A percentile compares a stretch with the other conserved stretches of the same genome.
phyloP scores from a whole-genome alignment of 2,329 filamentous ascomycete genomes.

The Fusarium brachygibbosum region DNA sequence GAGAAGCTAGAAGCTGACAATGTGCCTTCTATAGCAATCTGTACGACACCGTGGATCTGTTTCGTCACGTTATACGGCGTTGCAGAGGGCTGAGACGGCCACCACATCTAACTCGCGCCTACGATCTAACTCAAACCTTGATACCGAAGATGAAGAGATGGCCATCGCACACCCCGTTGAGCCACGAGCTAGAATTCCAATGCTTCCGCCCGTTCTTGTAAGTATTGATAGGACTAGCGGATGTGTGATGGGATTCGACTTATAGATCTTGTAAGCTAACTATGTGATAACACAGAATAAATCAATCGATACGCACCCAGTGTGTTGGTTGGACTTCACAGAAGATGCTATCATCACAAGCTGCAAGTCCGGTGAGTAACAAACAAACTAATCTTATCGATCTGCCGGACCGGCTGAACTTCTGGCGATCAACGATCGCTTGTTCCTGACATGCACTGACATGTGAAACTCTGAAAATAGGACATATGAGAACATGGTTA shows the following conservation, averaged over 20 bases:
- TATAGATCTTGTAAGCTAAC: slow-evolving; percentile 32
- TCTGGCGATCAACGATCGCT: slow-evolving; percentile 13
- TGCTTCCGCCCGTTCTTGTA: slow-evolving; percentile 91
- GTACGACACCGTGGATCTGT: slow-evolving; percentile 64
- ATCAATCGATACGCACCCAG: slow-evolving; percentile 84
- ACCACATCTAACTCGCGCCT: slow-evolving; percentile 70
- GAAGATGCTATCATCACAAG: slow-evolving; percentile 93
- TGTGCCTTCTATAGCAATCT: slow-evolving; percentile 36
- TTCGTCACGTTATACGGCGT: slow-evolving; percentile 62
- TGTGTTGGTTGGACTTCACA: slow-evolving; percentile 93
- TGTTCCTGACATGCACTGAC: slow-evolving; percentile 31
- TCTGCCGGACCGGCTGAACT: slow-evolving; percentile 21
- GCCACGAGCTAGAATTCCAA: slow-evolving; percentile 84
- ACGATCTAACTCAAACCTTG: slow-evolving; percentile 78
- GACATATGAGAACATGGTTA: slow-evolving; percentile 81
- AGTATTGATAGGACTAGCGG: slow-evolving; percentile 48
- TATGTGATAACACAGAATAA: slow-evolving; percentile 72
- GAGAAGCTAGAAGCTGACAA: slow-evolving; percentile 30
- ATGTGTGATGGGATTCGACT: slow-evolving; percentile 1
- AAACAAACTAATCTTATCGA: slow-evolving; percentile 8
- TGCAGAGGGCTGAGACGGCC: slow-evolving; percentile 73
- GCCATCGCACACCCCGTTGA: slow-evolving; percentile 84
- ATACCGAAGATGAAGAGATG: slow-evolving; percentile 67
- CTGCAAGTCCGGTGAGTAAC: slow-evolving; percentile 83
- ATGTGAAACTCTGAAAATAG: slow-evolving; percentile 58